These are phyloP conservation scores for Magnolia officinalis DNA, from an alignment of 164 flowering plant species.

Conservation along the genomic window DNA sequence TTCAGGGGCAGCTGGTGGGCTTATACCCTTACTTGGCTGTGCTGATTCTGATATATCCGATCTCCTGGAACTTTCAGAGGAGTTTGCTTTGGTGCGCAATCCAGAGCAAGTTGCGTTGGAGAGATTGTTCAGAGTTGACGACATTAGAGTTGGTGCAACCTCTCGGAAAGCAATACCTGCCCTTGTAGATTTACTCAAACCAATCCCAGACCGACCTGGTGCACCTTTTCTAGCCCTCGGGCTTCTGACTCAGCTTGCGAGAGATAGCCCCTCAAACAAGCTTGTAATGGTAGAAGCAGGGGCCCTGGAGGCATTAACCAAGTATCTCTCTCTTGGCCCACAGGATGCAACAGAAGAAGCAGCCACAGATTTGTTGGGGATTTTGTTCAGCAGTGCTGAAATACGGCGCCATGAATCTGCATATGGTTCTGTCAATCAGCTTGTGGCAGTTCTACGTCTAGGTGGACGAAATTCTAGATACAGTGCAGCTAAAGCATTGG, in stretches of 20 bases:
- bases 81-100: conserved; percentile 62
- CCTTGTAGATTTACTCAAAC: conserved; percentile 95
- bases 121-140: conserved; percentile 96
- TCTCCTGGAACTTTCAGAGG: conserved; percentile 75
- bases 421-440: conserved; percentile 87
- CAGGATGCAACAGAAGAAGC: conserved; percentile 98
- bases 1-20: conserved; percentile 92
- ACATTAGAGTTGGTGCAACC: conserved; percentile 90
- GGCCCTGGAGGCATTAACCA: conserved; percentile 83
- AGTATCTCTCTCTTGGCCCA: conserved; percentile 94
- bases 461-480: conserved; percentile 94
- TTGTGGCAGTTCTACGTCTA: conserved; percentile 87
- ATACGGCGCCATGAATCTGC: conserved; percentile 91
- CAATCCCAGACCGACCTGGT: conserved; percentile 97
- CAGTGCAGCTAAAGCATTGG: conserved; percentile 95
- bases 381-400: conserved; percentile 78
- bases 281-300: conserved; percentile 96
- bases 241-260: conserved; percentile 83
- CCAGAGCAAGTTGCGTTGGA: conserved; percentile 96
- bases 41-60: conserved; percentile 82
- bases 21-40: conserved; percentile 90
- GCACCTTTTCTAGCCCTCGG: conserved; percentile 92
- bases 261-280: conserved; percentile 75
- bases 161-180: conserved; percentile 91
- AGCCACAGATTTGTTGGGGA: conserved; percentile 84